Percentiles rank a stretch among this genome's conserved stretches.
Conservation (phyloP, 345 rosid species). For the Populus pruinosa region DNA sequence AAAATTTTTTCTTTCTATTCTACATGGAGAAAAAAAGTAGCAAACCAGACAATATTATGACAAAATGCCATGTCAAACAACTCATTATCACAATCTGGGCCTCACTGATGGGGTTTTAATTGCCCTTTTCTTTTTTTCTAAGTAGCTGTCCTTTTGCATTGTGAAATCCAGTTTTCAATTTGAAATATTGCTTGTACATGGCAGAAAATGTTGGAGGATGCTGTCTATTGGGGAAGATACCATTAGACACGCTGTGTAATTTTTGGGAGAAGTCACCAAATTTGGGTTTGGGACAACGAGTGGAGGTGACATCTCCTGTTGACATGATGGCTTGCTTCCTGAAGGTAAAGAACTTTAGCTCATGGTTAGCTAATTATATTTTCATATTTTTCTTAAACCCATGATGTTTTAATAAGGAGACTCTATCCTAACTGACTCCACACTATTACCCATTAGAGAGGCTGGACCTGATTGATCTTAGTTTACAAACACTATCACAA, state of each 20-base stretch:
- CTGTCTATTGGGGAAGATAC: constrained; percentile 76
- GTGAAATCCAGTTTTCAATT: constrained; percentile 1
- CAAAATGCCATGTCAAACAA: background rate
- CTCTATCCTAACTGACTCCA: background rate
- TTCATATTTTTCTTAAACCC: background rate
- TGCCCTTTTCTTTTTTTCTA: background rate
- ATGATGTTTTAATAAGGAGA: background rate
- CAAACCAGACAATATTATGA: background rate
- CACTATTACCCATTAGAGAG: background rate
- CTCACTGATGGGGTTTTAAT: background rate
- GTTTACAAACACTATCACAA: background rate
- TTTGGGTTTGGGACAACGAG: constrained; percentile 79
- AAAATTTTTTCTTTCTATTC: background rate
- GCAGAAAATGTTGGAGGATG: constrained; percentile 81
- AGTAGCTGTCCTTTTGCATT: background rate
- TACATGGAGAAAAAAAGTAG: background rate
- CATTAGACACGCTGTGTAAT: constrained; percentile 58
- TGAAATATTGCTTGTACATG: constrained; percentile 15
- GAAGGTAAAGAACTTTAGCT: constrained; percentile 51
- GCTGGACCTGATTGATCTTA: background rate
- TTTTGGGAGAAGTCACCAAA: constrained; percentile 81
- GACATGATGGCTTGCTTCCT: constrained; percentile 73
- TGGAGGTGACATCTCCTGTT: constrained; percentile 59
- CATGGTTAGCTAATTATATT: background rate
- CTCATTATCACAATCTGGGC: background rate